Evolutionary conservation across 441 rosid genomes (phyloP).

Genomic region (Croton laevigatus): DNA sequence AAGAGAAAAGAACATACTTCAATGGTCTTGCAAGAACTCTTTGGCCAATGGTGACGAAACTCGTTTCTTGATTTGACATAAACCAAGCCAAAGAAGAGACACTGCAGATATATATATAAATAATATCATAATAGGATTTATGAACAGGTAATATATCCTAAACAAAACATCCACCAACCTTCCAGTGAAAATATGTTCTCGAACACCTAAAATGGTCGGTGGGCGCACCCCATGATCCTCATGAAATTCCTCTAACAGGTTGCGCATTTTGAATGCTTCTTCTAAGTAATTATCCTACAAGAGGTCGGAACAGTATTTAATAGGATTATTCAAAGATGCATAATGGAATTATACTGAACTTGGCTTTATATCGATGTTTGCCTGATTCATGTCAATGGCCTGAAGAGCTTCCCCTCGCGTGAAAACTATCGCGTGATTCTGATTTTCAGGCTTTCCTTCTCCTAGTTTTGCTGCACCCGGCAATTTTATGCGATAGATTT

Average conservation of each 20-base stretch:
- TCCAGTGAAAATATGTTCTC: conserved; percentile 97
- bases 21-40: conserved; percentile 95
- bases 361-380: conserved; percentile 22
- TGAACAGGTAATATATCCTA: conserved; percentile 5
- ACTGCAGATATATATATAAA: conserved; percentile 40
- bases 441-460: conserved; percentile 97
- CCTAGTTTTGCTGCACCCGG: conserved; percentile 87
- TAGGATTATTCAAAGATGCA: conserved; percentile 5
- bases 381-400: conserved; percentile 98
- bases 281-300: conserved; percentile 92
- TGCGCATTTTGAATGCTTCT: conserved; percentile 97
- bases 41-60: conserved; percentile 93
- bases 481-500: conserved; percentile 84
- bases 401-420: conserved; percentile 96
- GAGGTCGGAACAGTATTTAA: conserved; percentile 16
- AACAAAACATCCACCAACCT: conserved; percentile 39
- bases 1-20: conserved; percentile 48
- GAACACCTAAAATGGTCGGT: conserved; percentile 89
- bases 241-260: conserved; percentile 88
- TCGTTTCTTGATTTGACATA: conserved; percentile 95
- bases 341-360: not conserved
- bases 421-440: conserved; percentile 82
- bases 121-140: conserved; percentile 18
- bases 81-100: conserved; percentile 98
- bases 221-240: conserved; percentile 94